Percentiles rank a stretch among this genome's conserved stretches.
phyloP scores from a whole-genome alignment of 2,329 filamentous ascomycete genomes.

The Claviceps capensis region DNA sequence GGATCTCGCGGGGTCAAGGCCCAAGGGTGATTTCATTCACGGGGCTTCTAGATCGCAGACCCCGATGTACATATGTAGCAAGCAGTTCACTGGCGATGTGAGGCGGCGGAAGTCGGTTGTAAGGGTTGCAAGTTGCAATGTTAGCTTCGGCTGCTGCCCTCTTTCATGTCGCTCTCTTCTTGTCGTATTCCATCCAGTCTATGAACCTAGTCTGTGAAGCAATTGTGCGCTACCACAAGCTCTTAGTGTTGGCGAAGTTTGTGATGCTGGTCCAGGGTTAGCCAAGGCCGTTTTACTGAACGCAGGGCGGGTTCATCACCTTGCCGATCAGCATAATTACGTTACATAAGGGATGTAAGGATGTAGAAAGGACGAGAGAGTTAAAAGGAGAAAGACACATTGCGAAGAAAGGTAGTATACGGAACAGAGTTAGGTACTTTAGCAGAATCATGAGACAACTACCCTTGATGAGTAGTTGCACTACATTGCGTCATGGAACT shows the following conservation, averaged over 20 bases:
- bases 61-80: not conserved
- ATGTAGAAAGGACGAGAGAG: too few species aligned
- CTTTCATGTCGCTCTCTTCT: not conserved
- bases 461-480: not conserved
- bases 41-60: conserved; percentile 10
- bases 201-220: too few species aligned
- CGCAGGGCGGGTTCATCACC: too few species aligned
- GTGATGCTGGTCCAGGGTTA: too few species aligned
- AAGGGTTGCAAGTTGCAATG: not conserved
- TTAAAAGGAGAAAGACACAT: too few species aligned
- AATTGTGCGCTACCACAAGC: too few species aligned
- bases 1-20: conserved; percentile 10
- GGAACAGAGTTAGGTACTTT: too few species aligned
- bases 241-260: too few species aligned
- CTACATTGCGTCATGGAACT: not conserved
- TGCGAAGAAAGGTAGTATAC: not conserved
- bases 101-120: not conserved
- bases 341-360: too few species aligned
- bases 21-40: conserved; percentile 12
- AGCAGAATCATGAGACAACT: too few species aligned
- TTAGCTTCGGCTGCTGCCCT: not conserved
- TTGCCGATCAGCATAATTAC: too few species aligned
- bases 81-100: not conserved
- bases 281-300: too few species aligned
- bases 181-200: not conserved